Conservation (phyloP, 1,284 basidiomycete genomes). For the Trichosporon sp. region DNA sequence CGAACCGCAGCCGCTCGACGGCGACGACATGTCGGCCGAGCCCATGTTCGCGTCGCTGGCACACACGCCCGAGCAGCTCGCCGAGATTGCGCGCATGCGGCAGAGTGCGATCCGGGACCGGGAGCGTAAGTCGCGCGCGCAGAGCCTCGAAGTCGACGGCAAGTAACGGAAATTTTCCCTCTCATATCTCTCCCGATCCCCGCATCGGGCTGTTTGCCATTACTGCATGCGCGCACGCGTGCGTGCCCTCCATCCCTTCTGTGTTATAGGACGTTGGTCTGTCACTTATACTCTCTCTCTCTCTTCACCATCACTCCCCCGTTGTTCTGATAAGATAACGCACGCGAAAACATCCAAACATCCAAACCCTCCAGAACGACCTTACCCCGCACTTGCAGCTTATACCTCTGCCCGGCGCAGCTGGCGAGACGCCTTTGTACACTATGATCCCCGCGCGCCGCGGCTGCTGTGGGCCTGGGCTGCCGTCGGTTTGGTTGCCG, state of each 20-base stretch:
- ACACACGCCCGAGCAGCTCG: slow-evolving; percentile 43
- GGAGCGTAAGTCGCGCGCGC: slow-evolving; percentile 8
- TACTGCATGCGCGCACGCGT: neutral
- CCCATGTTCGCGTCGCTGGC: slow-evolving; percentile 43
- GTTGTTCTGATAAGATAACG: neutral
- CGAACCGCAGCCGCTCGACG: neutral
- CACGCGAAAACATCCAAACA: neutral
- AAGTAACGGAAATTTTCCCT: slow-evolving; percentile 2
- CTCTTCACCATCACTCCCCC: neutral
- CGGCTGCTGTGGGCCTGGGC: too few relatives aligned
- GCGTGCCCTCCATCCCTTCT: neutral
- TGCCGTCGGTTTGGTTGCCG: too few relatives aligned
- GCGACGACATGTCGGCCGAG: slow-evolving; percentile 11
- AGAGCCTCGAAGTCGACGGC: slow-evolving; percentile 7
- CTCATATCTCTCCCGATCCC: neutral
- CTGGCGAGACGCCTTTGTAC: too few relatives aligned
- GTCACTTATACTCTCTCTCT: neutral
- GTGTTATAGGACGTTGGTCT: neutral
- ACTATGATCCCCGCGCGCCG: too few relatives aligned
- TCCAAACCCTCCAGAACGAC: neutral
- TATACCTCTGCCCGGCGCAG: too few relatives aligned
- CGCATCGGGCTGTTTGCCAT: neutral
- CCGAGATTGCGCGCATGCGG: slow-evolving; percentile 36
- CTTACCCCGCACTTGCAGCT: too few relatives aligned
- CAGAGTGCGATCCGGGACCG: slow-evolving; percentile 22